These are phyloP conservation scores for Starmerella tilneyi DNA, from an alignment of 805 yeast genomes.

Conservation along the genomic window DNA sequence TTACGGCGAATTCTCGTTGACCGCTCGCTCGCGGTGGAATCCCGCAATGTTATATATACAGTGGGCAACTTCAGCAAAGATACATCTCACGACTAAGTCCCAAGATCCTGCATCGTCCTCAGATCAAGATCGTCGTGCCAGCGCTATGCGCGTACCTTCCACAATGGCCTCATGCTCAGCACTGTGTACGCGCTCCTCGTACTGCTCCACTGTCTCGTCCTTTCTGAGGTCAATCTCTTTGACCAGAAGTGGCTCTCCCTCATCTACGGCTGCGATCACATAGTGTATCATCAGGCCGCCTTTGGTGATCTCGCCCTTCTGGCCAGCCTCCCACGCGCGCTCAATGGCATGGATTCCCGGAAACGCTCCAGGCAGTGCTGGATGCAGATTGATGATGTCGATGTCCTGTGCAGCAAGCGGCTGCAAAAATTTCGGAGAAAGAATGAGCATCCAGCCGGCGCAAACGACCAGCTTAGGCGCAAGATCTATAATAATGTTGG, in stretches of 20 bases:
- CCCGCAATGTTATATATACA: no score
- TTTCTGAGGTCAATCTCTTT: slow-evolving; percentile 61
- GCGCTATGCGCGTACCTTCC: slow-evolving; percentile 68
- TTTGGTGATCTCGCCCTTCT: slow-evolving; percentile 57
- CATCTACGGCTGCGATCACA: slow-evolving; percentile 92
- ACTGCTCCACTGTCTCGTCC: slow-evolving; percentile 67
- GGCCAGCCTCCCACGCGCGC: slow-evolving; percentile 92
- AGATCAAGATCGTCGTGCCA: slow-evolving; percentile 25
- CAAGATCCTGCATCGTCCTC: background rate
- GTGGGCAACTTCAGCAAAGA: no score
- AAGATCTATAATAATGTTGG: slow-evolving; percentile 46
- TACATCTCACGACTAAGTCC: no score
- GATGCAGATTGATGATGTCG: slow-evolving; percentile 86
- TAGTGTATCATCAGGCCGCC: slow-evolving; percentile 96
- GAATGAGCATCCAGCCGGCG: slow-evolving; percentile 97
- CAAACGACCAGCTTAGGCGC: slow-evolving; percentile 84
- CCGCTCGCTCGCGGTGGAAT: no score
- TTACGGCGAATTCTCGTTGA: no score
- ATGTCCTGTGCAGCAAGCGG: slow-evolving; percentile 52
- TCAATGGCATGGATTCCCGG: slow-evolving; percentile 97
- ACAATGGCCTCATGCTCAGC: slow-evolving; percentile 88
- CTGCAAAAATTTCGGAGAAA: slow-evolving; percentile 63
- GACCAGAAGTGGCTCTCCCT: slow-evolving; percentile 80
- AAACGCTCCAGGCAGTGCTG: slow-evolving; percentile 93
- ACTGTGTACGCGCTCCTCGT: slow-evolving; percentile 72